A percentile compares a stretch with the other conserved stretches of the same genome.
Evolutionary conservation across 352 stramenopile genomes (phyloP).

Genomic region (Phytophthora melonis): DNA sequence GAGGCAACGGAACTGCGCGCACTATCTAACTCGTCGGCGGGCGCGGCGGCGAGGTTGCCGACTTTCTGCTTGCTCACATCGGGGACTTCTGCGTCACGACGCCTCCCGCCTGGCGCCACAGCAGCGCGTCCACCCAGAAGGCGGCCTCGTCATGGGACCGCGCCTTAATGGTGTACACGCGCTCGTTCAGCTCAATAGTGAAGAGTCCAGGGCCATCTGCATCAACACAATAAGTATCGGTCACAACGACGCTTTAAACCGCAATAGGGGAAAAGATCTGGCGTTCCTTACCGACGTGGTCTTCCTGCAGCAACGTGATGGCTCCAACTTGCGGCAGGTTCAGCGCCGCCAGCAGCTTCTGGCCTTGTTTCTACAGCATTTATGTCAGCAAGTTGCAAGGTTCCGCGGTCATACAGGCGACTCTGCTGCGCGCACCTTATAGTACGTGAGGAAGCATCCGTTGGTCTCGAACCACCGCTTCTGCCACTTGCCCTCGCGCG

Average conservation of each 20-base stretch:
- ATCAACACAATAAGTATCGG: conserved; percentile 24
- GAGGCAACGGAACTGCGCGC: conserved; percentile 17
- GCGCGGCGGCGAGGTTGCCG: conserved; percentile 43
- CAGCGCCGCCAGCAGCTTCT: conserved; percentile 94
- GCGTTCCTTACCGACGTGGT: conserved; percentile 58
- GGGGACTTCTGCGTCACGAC: conserved; percentile 84
- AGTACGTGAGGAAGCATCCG: conserved; percentile 98
- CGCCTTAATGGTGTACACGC: conserved; percentile 92
- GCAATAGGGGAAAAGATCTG: not conserved
- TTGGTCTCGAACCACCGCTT: conserved; percentile 99
- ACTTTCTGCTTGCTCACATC: conserved; percentile 54
- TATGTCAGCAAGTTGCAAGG: not conserved
- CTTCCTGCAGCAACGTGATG: conserved; percentile 78
- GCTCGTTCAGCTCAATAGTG: conserved; percentile 91
- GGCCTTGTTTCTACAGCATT: conserved; percentile 81
- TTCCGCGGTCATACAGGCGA: not conserved
- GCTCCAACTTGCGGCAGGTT: conserved; percentile 94
- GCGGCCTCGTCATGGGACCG: conserved; percentile 84
- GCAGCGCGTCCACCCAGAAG: conserved; percentile 89
- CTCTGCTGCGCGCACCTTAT: conserved; percentile 88
- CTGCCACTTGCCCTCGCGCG: conserved; percentile 96
- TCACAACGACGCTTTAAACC: not conserved
- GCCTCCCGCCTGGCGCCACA: conserved; percentile 85
- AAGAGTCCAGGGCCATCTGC: conserved; percentile 87
- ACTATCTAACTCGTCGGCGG: conserved; percentile 51